A percentile compares a stretch with the other conserved stretches of the same genome.
Conservation (phyloP, 441 rosid species). For the Euphorbia schlechtendalii region DNA sequence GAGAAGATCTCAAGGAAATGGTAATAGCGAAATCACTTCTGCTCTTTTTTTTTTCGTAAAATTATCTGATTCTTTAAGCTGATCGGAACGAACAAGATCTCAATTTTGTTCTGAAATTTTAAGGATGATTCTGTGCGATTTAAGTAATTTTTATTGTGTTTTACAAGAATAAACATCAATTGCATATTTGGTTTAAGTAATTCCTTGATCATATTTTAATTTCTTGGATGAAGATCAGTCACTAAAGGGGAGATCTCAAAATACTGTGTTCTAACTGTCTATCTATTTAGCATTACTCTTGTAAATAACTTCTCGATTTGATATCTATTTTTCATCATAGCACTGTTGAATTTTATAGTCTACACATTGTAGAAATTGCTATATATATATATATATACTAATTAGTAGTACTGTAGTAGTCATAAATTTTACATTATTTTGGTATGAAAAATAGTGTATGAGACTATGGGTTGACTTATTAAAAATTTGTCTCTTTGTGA, state of each 20-base stretch:
- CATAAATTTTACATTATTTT: neutral
- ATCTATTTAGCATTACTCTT: neutral
- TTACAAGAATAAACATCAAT: neutral
- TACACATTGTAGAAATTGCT: neutral
- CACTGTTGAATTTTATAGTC: neutral
- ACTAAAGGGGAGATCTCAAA: neutral
- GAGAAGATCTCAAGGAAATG: slow-evolving; percentile 88
- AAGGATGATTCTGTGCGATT: neutral
- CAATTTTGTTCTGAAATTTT: neutral
- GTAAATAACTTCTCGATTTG: neutral
- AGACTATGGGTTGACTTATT: neutral
- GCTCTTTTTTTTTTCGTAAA: too few species aligned
- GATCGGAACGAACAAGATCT: neutral
- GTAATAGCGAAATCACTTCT: too few species aligned
- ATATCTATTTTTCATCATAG: neutral
- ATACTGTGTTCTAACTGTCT: neutral
- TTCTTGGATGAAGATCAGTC: neutral
- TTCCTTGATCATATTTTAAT: neutral
- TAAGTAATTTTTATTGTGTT: neutral
- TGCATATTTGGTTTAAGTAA: neutral
- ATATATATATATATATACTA: neutral
- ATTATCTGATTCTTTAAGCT: neutral
- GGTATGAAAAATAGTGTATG: neutral
- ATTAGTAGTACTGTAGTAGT: neutral
- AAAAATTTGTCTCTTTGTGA: neutral